These are phyloP conservation scores for Fusarium sp. DNA, from an alignment of 2,329 filamentous ascomycete genomes.

Conservation along the genomic window DNA sequence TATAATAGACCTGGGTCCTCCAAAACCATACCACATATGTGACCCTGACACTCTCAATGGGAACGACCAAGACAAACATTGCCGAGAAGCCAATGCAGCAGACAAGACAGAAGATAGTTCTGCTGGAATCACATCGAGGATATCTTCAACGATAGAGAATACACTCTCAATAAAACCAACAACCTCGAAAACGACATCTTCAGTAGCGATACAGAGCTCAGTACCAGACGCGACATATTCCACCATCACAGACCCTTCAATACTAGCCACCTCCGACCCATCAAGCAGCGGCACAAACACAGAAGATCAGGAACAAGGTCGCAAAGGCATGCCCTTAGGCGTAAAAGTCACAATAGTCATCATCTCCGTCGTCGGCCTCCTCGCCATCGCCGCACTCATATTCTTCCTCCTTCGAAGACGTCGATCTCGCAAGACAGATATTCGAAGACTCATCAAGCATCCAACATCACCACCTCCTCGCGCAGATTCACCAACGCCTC, in stretches of 20 bases:
- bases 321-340: conserved; percentile 49
- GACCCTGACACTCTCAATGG: conserved; percentile 13
- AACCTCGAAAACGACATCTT: neutral
- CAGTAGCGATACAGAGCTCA: conserved; percentile 7
- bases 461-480: conserved; percentile 39
- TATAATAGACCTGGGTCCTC: conserved; percentile 44
- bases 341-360: conserved; percentile 59
- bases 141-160: neutral
- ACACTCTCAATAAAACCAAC: neutral
- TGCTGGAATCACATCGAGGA: neutral
- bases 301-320: neutral
- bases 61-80: conserved; percentile 18
- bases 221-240: conserved; percentile 31
- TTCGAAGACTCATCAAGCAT: conserved; percentile 33
- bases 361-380: conserved; percentile 53
- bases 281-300: conserved; percentile 6
- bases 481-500: conserved; percentile 54
- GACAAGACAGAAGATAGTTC: neutral
- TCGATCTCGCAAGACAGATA: conserved; percentile 21
- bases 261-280: conserved; percentile 22
- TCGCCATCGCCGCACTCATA: conserved; percentile 51
- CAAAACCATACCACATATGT: conserved; percentile 40
- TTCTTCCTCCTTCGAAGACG: conserved; percentile 52
- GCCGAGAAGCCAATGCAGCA: conserved; percentile 12
- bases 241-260: conserved; percentile 31